These are phyloP conservation scores for Panus rudis DNA, from an alignment of 768 basidiomycete genomes.

Conservation along the genomic window DNA sequence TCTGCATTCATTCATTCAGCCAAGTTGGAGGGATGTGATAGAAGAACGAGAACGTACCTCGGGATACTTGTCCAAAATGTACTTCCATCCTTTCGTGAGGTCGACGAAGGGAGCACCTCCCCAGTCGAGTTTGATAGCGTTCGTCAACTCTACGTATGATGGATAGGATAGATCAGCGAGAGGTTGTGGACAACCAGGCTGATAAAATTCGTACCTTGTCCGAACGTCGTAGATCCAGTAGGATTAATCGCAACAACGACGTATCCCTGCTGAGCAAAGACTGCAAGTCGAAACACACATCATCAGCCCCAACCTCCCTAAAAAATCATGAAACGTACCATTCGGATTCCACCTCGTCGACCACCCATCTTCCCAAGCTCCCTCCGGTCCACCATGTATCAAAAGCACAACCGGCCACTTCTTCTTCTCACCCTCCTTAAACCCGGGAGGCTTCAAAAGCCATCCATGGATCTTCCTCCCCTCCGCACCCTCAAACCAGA, in stretches of 20 bases:
- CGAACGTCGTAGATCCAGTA: conserved; percentile 90
- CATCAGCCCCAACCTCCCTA: background rate
- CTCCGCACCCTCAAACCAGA: conserved; percentile 85
- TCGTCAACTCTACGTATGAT: conserved; percentile 57
- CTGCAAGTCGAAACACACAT: conserved; percentile 3
- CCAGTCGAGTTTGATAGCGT: conserved; percentile 76
- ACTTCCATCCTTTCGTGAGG: conserved; percentile 67
- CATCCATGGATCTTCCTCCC: conserved; percentile 77
- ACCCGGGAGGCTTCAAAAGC: conserved; percentile 76
- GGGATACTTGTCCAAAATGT: conserved; percentile 57
- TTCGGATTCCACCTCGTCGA: conserved; percentile 91
- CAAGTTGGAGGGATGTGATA: no score
- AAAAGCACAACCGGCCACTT: conserved; percentile 77
- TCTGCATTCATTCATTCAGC: conserved; percentile 34
- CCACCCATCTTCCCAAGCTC: conserved; percentile 90
- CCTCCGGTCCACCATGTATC: conserved; percentile 81
- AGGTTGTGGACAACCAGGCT: background rate
- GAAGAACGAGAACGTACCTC: no score
- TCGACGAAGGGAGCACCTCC: conserved; percentile 83
- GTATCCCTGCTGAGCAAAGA: conserved; percentile 83
- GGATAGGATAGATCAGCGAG: background rate
- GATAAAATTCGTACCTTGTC: conserved; percentile 52
- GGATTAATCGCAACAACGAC: conserved; percentile 86
- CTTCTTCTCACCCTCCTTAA: conserved; percentile 51
- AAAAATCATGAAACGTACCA: conserved; percentile 29